phyloP scores from a whole-genome alignment of 2,329 filamentous ascomycete genomes.

The Diaporthe eres region DNA sequence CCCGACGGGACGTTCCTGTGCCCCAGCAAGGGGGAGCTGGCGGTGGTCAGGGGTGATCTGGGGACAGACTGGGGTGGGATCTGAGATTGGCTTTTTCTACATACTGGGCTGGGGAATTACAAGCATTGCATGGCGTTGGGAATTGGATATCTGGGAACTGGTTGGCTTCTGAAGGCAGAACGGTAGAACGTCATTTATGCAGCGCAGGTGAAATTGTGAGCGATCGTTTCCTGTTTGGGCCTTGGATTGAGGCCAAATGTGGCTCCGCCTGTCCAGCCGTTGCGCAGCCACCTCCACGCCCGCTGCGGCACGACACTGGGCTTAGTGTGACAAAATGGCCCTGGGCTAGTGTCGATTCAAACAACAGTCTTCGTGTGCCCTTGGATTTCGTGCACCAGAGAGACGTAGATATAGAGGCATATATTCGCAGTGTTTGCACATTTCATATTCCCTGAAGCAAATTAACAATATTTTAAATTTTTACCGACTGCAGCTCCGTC shows the following conservation, averaged over 20 bases:
- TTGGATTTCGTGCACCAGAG: not conserved
- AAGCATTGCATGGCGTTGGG: conserved; percentile 15
- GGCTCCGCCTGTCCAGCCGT: not conserved
- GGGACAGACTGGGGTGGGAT: conserved; percentile 40
- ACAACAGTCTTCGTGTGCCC: not conserved
- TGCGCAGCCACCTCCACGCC: conserved; percentile 31
- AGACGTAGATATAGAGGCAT: not conserved
- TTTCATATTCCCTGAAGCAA: too few relatives aligned
- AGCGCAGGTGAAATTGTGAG: not conserved
- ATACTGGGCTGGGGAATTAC: too few relatives aligned
- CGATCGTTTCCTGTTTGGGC: conserved; percentile 4
- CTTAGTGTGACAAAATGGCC: not conserved
- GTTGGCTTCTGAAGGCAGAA: not conserved
- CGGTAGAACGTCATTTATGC: conserved; percentile 10
- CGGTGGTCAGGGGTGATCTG: conserved; percentile 41
- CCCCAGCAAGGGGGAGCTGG: conserved; percentile 44
- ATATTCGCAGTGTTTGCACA: not conserved
- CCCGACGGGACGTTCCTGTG: conserved; percentile 43
- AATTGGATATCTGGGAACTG: not conserved
- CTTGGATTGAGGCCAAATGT: conserved; percentile 32
- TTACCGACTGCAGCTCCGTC: not conserved
- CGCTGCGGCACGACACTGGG: not conserved
- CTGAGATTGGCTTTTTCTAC: conserved; percentile 21
- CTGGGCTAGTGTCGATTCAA: not conserved
- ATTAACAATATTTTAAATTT: too few relatives aligned